A percentile compares a stretch with the other conserved stretches of the same genome.
Conservation (phyloP, 768 basidiomycete species). For the Piloderma croceum region DNA sequence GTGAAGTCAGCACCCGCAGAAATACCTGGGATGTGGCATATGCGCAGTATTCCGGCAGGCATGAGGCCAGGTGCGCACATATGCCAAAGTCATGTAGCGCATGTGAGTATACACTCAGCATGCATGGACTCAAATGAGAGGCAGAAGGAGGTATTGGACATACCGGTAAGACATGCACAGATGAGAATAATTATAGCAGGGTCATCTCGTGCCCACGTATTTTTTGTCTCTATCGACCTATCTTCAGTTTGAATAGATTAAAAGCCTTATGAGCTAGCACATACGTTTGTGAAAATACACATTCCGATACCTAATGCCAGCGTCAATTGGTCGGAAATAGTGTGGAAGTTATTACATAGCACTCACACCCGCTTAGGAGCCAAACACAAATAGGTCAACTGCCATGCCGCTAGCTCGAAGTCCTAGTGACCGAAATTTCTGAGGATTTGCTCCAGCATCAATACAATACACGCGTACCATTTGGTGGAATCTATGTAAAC, state of each 20-base stretch:
- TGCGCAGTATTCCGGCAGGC: too few species aligned
- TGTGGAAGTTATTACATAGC: too few species aligned
- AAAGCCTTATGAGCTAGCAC: constrained; percentile 23
- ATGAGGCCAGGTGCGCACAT: too few species aligned
- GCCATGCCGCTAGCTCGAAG: constrained; percentile 95
- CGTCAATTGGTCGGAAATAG: too few species aligned
- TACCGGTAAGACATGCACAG: constrained; percentile 70
- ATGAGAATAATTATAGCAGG: constrained; percentile 91
- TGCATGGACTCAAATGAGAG: not conserved
- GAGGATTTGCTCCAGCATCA: too few species aligned
- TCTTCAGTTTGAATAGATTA: not conserved
- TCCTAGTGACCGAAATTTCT: constrained; percentile 74
- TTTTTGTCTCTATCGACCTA: constrained; percentile 75
- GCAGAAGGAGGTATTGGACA: constrained; percentile 14
- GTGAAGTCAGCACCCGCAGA: not conserved
- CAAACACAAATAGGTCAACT: constrained; percentile 88
- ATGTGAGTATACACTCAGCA: constrained; percentile 1
- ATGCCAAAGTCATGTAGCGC: too few species aligned
- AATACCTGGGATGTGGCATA: too few species aligned
- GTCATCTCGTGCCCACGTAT: constrained; percentile 96
- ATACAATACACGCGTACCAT: too few species aligned
- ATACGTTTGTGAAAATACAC: constrained; percentile 97
- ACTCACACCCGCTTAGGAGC: constrained; percentile 87
- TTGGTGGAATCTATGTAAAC: constrained; percentile 77
- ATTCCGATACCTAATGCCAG: constrained; percentile 71